Percentiles rank a stretch among this genome's conserved stretches.
phyloP scores from a whole-genome alignment of 768 basidiomycete genomes.

The Termitomyces eurrhizus region DNA sequence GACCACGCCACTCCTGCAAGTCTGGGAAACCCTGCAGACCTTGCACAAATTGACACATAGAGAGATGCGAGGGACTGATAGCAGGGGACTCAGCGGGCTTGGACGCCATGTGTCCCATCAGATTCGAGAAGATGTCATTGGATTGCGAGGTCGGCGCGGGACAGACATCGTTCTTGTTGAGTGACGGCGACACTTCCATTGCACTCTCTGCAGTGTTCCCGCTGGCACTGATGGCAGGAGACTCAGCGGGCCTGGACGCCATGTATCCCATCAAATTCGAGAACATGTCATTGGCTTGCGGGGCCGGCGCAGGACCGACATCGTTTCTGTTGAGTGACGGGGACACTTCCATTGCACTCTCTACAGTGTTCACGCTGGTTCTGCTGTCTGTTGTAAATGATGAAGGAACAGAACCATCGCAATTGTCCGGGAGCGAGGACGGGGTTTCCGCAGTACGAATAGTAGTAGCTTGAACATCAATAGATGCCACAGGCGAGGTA shows the following conservation, averaged over 20 bases:
- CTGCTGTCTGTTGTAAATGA: background rate
- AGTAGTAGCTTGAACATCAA: constrained; percentile 11
- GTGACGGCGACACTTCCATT: background rate
- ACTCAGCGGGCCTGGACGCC: constrained; percentile 15
- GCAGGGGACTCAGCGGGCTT: constrained; percentile 12
- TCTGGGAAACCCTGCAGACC: background rate
- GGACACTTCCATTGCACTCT: background rate
- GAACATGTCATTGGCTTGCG: background rate
- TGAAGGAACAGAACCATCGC: background rate
- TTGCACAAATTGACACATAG: constrained; percentile 1
- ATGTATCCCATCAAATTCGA: background rate
- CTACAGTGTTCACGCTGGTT: background rate
- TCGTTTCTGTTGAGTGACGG: background rate
- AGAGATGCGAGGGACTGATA: background rate
- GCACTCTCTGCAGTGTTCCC: too few species aligned
- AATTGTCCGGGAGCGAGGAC: constrained; percentile 5
- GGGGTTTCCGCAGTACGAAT: constrained; percentile 22
- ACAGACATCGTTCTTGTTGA: background rate
- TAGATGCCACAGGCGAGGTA: background rate
- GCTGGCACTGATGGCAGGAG: background rate
- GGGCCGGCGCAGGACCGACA: background rate
- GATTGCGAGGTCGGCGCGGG: background rate
- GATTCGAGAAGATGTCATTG: background rate
- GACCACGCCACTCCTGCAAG: constrained; percentile 5
- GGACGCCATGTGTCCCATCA: constrained; percentile 8